Evolutionary conservation across 495 filamentous ascomycete species (phyloP).

Genomic region (Aspergillus conjunctus): DNA sequence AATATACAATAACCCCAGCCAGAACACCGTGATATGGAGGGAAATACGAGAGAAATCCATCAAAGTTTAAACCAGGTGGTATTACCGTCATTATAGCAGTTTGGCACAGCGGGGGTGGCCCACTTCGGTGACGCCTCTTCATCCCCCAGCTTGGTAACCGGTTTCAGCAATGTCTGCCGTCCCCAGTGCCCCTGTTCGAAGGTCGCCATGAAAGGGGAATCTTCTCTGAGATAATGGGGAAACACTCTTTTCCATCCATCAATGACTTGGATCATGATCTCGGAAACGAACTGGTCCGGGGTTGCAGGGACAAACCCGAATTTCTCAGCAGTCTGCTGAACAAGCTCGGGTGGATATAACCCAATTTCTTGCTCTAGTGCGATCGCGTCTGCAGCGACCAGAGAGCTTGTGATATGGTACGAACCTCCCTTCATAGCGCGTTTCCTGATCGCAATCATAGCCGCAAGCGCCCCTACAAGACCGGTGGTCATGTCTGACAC

Average conservation of each 20-base stretch:
- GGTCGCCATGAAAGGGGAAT: conserved; percentile 32
- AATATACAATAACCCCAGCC: too few relatives aligned
- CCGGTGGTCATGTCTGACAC: conserved; percentile 72
- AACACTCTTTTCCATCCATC: conserved; percentile 34
- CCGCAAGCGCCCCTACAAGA: conserved; percentile 56
- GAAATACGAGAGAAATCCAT: too few relatives aligned
- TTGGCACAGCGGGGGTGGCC: conserved; percentile 29
- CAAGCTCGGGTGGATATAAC: conserved; percentile 28
- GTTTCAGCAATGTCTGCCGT: conserved; percentile 25
- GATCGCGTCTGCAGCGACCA: conserved; percentile 31
- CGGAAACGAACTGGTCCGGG: conserved; percentile 33
- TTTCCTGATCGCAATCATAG: conserved; percentile 47
- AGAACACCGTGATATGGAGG: too few relatives aligned
- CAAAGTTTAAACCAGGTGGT: conserved; percentile 24
- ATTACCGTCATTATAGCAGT: conserved; percentile 27
- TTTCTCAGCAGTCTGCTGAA: conserved; percentile 16
- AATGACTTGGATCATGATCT: conserved; percentile 32
- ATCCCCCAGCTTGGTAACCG: conserved; percentile 29
- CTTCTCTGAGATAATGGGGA: conserved; percentile 27
- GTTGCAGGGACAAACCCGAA: conserved; percentile 20
- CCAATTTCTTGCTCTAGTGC: conserved; percentile 28
- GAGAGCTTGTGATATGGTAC: conserved; percentile 29
- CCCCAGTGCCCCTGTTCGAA: conserved; percentile 31
- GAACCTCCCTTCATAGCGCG: conserved; percentile 33
- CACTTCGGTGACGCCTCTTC: conserved; percentile 29